Percentiles rank a stretch among this genome's conserved stretches.
These are phyloP conservation scores for Diospyros kaki DNA, from an alignment of 148 eudicot species.

Conservation along the genomic window DNA sequence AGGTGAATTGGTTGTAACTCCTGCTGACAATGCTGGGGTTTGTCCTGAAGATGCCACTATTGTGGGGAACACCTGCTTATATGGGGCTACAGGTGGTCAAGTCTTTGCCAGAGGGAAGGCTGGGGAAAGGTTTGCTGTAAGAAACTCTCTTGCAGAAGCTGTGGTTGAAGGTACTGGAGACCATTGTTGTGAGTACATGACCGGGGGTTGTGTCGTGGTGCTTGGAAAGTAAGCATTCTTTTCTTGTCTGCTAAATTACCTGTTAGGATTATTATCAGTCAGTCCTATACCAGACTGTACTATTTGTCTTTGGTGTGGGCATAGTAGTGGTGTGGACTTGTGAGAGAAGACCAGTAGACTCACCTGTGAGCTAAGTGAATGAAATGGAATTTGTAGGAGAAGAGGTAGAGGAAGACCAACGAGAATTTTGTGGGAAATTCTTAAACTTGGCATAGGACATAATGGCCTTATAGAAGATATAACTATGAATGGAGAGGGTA, in stretches of 20 bases:
- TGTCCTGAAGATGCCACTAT: conserved; percentile 89
- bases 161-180: conserved; percentile 98
- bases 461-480: too few relatives aligned
- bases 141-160: conserved; percentile 94
- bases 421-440: too few relatives aligned
- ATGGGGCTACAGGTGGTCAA: conserved; percentile 99
- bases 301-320: too few relatives aligned
- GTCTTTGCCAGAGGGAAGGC: conserved; percentile 89
- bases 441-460: too few relatives aligned
- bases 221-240: conserved; percentile 80
- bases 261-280: too few relatives aligned
- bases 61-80: conserved; percentile 88
- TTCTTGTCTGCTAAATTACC: background rate
- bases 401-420: too few relatives aligned
- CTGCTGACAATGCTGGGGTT: conserved; percentile 86
- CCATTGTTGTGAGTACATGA: conserved; percentile 98
- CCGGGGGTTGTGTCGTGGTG: conserved; percentile 92
- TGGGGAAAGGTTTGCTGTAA: conserved; percentile 97
- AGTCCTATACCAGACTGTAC: too few relatives aligned
- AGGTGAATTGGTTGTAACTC: conserved; percentile 85
- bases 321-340: too few relatives aligned
- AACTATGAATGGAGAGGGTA: too few relatives aligned
- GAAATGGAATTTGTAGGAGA: too few relatives aligned
- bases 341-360: too few relatives aligned
- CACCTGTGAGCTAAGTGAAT: too few relatives aligned